Conservation (phyloP, 257 asterid genomes). For the Solanum piurae region DNA sequence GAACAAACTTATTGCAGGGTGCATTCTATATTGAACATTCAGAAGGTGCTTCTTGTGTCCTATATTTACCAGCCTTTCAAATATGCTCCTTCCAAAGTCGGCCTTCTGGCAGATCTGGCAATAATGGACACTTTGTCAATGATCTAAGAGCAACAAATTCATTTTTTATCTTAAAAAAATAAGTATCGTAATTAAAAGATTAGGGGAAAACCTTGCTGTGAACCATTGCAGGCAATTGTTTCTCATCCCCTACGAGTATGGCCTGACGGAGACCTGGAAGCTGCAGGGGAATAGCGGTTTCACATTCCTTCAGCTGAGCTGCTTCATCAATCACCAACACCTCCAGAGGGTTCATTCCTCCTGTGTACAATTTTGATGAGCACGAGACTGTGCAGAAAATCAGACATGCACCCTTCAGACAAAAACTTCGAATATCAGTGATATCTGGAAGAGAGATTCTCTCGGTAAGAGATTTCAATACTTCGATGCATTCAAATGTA, state of each 20-base stretch:
- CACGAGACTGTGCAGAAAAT: conserved; percentile 38
- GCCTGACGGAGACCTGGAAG: conserved; percentile 40
- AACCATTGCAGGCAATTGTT: conserved; percentile 54
- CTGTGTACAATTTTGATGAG: conserved; percentile 17
- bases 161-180: not conserved
- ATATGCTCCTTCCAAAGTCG: conserved; percentile 44
- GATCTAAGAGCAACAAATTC: not conserved
- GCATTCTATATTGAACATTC: conserved; percentile 48
- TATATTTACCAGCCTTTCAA: conserved; percentile 40
- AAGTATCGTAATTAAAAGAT: not conserved
- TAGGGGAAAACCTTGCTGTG: conserved; percentile 30
- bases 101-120: not conserved
- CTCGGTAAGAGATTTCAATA: conserved; percentile 3
- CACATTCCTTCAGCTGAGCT: conserved; percentile 54
- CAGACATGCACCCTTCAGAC: conserved; percentile 22
- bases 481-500: conserved; percentile 7
- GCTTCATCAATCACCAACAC: conserved; percentile 51
- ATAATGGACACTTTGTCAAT: not conserved
- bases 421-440: conserved; percentile 8
- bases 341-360: conserved; percentile 10
- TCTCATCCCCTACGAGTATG: conserved; percentile 50
- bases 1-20: conserved; percentile 44
- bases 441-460: conserved; percentile 14
- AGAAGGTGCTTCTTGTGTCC: conserved; percentile 44
- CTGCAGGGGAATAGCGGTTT: conserved; percentile 39